Base-by-base conservation (phyloP, 2,329 filamentous ascomycete species). In the Fusarium burgessii region DNA sequence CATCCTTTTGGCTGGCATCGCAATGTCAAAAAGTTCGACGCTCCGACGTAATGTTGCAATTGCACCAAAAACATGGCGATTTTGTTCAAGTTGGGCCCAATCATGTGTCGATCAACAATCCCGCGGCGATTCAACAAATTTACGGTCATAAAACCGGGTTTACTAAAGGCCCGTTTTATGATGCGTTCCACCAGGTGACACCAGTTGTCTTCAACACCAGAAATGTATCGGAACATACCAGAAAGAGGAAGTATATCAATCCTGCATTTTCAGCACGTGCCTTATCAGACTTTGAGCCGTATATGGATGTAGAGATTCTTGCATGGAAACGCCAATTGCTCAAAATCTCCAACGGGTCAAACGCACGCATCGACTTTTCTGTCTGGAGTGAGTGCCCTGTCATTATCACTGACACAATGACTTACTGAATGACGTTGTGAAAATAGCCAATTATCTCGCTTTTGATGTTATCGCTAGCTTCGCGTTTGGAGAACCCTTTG, bases 341-440 rank as follows among this genome's bases (percentile, higher is more conserved):
- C 3, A 20, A 38, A 14, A 51, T 51, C 3, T 38, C 49, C 33
- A 18, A 40, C 9, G 6, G 23, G 27, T 14, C 20, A 38, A 17
- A 18, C 5, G 15, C 23, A 20, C 13, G 9, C 5, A 11, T 38
- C 3, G 49, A 51, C 23, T 51, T 51, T 40, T n/a, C 49, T 6
- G 49, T 20, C 2, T 51, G 23, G 49, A 51, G 49, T 51, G 5
- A 51, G 49, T 36, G 7, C 2, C 2, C 1, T 6, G 18, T 0
- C 7, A 36, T 38, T 2, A 5, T 3, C 7, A 38, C 2, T 15
- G 6, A n/a, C 13, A 20, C 5, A 2, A 13, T 5, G 3, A 3
- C 15, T 4, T 7, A 27, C 18, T 51, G 14, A 51, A 1, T 0
- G 0, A 8, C 2, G 2, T 1, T 5, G 3, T 14, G 3, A 12